These are phyloP conservation scores for Alnus glutinosa DNA, from an alignment of 306 rosid genomes.

Conservation along the genomic window DNA sequence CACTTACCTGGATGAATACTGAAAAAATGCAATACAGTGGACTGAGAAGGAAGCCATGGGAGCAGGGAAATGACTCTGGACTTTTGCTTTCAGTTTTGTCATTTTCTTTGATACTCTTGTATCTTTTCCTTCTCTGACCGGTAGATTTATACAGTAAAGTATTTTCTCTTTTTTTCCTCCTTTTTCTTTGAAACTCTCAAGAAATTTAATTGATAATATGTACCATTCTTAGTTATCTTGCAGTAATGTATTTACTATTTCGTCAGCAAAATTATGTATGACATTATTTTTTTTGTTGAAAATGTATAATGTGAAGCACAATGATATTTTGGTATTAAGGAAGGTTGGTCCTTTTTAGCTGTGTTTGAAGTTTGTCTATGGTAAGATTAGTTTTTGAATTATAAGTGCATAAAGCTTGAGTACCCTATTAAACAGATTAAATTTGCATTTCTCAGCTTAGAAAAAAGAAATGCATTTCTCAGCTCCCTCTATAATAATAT, in stretches of 20 bases:
- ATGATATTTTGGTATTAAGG: too few relatives aligned
- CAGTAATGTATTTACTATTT: neutral
- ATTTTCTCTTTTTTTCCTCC: neutral
- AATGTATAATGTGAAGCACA: neutral
- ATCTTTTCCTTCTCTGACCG: slow-evolving; percentile 17
- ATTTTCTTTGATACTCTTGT: slow-evolving; percentile 25
- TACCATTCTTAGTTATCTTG: slow-evolving; percentile 22
- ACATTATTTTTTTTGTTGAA: neutral
- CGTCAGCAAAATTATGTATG: neutral
- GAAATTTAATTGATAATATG: neutral
- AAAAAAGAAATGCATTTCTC: too few relatives aligned
- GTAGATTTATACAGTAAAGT: slow-evolving; percentile 27
- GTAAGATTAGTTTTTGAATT: neutral
- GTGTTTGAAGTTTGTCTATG: neutral
- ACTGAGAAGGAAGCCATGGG: slow-evolving; percentile 33
- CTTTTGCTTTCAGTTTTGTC: slow-evolving; percentile 42
- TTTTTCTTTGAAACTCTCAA: slow-evolving; percentile 4
- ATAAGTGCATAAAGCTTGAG: neutral
- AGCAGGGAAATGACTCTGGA: slow-evolving; percentile 35
- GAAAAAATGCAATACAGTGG: slow-evolving; percentile 33
- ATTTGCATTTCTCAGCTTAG: neutral
- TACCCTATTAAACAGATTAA: neutral
- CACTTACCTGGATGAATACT: slow-evolving; percentile 91
- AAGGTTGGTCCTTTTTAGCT: too few relatives aligned
- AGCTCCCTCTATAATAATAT: neutral